These are phyloP conservation scores for Limnanthes douglasii DNA, from an alignment of 345 rosid species.

Conservation along the genomic window DNA sequence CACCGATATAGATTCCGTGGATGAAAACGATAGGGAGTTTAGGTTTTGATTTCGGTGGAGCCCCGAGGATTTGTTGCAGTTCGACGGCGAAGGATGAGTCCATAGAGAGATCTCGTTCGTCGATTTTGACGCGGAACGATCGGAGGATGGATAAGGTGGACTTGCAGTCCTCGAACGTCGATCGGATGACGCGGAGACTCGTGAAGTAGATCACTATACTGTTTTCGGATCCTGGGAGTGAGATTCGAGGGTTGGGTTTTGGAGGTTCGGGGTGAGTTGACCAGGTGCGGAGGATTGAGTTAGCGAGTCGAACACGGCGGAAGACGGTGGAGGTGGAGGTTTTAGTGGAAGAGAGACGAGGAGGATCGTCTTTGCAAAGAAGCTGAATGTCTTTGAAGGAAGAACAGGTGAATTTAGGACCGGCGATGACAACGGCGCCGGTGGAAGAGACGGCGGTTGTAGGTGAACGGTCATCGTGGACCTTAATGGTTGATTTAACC, in stretches of 20 bases:
- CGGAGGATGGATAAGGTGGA: constrained; percentile 28
- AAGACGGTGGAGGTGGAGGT: constrained; percentile 14
- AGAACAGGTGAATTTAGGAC: constrained; percentile 34
- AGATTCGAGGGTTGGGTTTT: constrained; percentile 4
- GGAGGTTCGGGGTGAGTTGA: constrained; percentile 3
- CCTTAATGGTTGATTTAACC: too few relatives aligned
- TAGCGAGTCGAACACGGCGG: too few relatives aligned
- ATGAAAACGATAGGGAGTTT: too few relatives aligned
- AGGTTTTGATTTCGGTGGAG: constrained; percentile 25
- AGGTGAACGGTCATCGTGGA: constrained; percentile 7
- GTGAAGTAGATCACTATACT: too few relatives aligned
- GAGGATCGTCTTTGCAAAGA: constrained; percentile 19
- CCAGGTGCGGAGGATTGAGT: constrained; percentile 21
- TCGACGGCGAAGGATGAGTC: constrained; percentile 31
- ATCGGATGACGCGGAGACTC: constrained; percentile 39
- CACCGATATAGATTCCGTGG: constrained; percentile 55
- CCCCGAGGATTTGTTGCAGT: constrained; percentile 13
- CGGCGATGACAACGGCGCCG: too few relatives aligned
- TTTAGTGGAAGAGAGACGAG: too few relatives aligned
- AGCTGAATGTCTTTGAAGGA: constrained; percentile 36
- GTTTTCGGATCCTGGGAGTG: constrained; percentile 22
- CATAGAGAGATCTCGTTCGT: too few relatives aligned
- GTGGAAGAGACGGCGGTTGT: too few relatives aligned
- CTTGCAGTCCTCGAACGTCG: constrained; percentile 51
- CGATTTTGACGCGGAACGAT: constrained; percentile 33